Conservation (phyloP, 192 early-diverging fungal genomes). For the Backusella mclennaniae region DNA sequence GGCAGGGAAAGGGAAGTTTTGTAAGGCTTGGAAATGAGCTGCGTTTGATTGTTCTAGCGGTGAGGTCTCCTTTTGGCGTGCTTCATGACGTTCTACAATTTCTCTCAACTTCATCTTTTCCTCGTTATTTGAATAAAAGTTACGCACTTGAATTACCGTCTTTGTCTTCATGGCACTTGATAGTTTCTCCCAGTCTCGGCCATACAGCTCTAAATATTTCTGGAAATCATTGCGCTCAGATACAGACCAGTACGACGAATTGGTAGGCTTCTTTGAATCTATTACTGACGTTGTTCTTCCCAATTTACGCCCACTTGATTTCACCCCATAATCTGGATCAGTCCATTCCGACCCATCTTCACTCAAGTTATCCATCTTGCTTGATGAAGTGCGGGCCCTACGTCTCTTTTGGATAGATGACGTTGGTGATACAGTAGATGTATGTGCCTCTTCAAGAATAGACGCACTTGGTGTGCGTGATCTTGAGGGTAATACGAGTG, state of each 20-base stretch:
- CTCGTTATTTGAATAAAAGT: constrained; percentile 70
- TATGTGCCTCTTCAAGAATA: neutral
- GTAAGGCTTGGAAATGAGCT: constrained; percentile 22
- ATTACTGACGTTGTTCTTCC: constrained; percentile 3
- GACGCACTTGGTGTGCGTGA: constrained; percentile 15
- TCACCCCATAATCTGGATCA: constrained; percentile 17
- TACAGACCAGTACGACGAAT: constrained; percentile 89
- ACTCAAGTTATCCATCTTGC: constrained; percentile 10
- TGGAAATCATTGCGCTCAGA: constrained; percentile 75
- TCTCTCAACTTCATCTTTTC: constrained; percentile 33
- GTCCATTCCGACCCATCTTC: constrained; percentile 16
- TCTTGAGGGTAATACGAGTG: neutral
- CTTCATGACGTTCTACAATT: constrained; percentile 20
- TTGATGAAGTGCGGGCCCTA: constrained; percentile 20
- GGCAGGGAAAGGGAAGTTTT: constrained; percentile 25
- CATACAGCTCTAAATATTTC: constrained; percentile 57
- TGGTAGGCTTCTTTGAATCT: constrained; percentile 32
- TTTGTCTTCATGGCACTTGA: constrained; percentile 74
- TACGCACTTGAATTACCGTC: constrained; percentile 80
- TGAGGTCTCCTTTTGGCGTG: neutral
- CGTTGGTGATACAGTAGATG: neutral
- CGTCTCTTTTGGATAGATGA: neutral
- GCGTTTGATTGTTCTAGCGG: constrained; percentile 16
- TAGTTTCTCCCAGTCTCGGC: constrained; percentile 78
- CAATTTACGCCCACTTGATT: neutral